Base-by-base conservation (phyloP, 768 basidiomycete species). In the Kwoniella botswanensis region DNA sequence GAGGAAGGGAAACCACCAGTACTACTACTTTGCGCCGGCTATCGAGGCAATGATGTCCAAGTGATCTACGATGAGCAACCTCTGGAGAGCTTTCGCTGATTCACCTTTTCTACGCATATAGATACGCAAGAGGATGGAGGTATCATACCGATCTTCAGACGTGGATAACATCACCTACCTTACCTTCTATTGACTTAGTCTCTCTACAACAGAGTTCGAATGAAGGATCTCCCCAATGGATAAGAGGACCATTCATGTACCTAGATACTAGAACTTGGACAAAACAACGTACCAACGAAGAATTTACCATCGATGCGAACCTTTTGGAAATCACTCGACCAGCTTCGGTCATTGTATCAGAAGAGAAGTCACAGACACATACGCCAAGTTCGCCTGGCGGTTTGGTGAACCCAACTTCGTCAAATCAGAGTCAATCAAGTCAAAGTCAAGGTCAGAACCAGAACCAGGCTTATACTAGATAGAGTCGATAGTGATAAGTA, bases 51-150 rank as follows among this genome's bases (percentile, higher is more conserved):
- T 35, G 35, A 35, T 35, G 6, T 35, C 35, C 35, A 35, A 35
- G 35, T 35, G 35, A 35, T 35, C 35, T 35, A 35, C 35, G 35
- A 35, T 7, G 6, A 35, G 35, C 35, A 35, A 35, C 35, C 35
- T 35, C 35, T 35, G 35, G 35, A 35, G 35, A 35, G 35, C 35
- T 35, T 35, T 67, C 22, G 15, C 22, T 43, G 3, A 42, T 58
- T 66, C 35, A 35, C 35, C 35, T 35, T 35, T 35, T 35, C 35
- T 35, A 35, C 35, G 21, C 24, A 50, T 24, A 50, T 76, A 95
- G 94, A 79, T 96, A 89, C 87, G 92, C 92, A 83, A 91, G 94
- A 71, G 94, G 94, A 83, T 98, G 95, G 94, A 87, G 95, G 71
- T 97, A 91, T 84, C 94, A 97, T 88, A 97, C 94, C 83, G 93